Conservation (phyloP, 768 basidiomycete species). For the Thelephora ganbajun region DNA sequence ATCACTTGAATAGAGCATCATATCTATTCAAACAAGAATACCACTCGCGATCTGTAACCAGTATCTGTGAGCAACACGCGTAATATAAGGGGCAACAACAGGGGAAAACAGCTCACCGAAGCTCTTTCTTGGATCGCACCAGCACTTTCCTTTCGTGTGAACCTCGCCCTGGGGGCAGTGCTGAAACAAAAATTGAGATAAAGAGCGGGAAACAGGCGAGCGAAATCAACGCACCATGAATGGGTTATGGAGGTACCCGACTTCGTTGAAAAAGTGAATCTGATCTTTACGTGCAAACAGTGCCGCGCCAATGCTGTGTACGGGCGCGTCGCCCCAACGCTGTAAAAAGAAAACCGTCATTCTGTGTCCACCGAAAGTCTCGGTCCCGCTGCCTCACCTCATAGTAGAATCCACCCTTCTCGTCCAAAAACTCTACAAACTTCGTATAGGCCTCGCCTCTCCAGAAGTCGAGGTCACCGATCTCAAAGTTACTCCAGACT, state of each 20-base stretch:
- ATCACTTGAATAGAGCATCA: conserved; percentile 38
- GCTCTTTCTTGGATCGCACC: conserved; percentile 64
- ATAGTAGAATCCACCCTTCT: conserved; percentile 45
- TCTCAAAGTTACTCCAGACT: conserved; percentile 60
- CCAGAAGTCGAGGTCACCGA: conserved; percentile 45
- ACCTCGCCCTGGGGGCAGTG: conserved; percentile 74
- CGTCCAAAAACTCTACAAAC: conserved; percentile 44
- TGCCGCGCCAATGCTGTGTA: conserved; percentile 75
- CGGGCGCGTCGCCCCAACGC: conserved; percentile 89
- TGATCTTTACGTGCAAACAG: conserved; percentile 81
- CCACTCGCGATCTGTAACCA: conserved; percentile 55
- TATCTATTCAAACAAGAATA: conserved; percentile 82
- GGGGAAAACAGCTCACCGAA: conserved; percentile 37
- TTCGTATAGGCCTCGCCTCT: conserved; percentile 38
- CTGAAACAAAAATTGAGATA: conserved; percentile 21
- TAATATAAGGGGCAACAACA: neutral
- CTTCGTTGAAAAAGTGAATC: conserved; percentile 91
- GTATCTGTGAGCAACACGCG: conserved; percentile 6
- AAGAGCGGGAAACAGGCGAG: neutral
- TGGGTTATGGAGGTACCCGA: conserved; percentile 83
- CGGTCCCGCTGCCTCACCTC: conserved; percentile 21
- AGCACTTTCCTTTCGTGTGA: conserved; percentile 72
- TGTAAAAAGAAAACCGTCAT: conserved; percentile 14
- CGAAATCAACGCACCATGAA: conserved; percentile 27
- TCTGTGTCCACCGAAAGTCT: neutral